These are phyloP conservation scores for Auriscalpium microsporum DNA, from an alignment of 768 basidiomycete genomes.

Conservation along the genomic window DNA sequence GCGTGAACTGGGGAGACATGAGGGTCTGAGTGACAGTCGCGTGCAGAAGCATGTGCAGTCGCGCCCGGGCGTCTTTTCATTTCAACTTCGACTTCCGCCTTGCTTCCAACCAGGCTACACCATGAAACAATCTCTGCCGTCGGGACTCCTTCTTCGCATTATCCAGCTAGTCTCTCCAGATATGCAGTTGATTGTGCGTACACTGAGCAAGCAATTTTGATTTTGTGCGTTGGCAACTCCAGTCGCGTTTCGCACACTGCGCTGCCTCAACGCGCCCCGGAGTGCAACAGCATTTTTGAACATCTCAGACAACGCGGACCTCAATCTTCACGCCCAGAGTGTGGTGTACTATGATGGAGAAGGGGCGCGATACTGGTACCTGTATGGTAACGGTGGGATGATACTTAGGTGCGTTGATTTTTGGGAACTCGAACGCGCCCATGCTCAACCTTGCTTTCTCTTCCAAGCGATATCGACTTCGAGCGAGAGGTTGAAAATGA, in stretches of 20 bases:
- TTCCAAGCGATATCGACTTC: too few species aligned
- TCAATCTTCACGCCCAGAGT: neutral
- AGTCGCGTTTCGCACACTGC: neutral
- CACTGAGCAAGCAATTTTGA: neutral
- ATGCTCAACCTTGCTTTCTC: too few species aligned
- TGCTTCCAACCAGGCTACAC: too few species aligned
- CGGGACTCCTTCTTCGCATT: neutral
- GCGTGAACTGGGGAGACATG: too few species aligned
- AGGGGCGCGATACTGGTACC: neutral
- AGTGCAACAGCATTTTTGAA: neutral
- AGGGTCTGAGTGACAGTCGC: too few species aligned
- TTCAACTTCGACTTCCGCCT: too few species aligned
- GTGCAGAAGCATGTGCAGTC: slow-evolving; percentile 75
- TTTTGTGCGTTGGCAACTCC: neutral
- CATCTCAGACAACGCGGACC: neutral
- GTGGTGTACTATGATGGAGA: neutral
- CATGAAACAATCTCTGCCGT: neutral
- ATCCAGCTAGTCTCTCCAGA: neutral
- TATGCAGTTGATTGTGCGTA: neutral
- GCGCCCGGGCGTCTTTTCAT: slow-evolving; percentile 19
- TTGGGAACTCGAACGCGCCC: neutral
- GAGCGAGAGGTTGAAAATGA: too few species aligned
- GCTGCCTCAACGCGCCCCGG: neutral
- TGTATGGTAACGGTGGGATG: neutral
- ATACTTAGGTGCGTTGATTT: too few species aligned